Percentiles rank a stretch among this genome's conserved stretches.
Conservation (phyloP, 106 monocot species). For the Agapanthus africanus region DNA sequence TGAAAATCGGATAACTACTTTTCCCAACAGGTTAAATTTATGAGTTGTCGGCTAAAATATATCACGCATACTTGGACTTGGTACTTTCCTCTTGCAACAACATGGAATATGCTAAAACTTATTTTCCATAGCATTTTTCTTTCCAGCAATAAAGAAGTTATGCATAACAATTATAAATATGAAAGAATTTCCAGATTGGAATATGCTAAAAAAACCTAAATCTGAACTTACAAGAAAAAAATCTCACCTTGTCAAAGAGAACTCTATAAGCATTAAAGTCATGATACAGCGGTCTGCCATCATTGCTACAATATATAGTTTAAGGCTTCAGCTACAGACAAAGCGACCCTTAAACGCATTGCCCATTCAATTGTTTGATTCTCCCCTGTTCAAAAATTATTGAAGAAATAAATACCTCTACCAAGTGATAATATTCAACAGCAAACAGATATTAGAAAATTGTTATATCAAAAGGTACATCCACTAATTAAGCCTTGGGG, state of each 20-base stretch:
- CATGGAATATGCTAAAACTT: too few species aligned
- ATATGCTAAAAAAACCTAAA: not conserved
- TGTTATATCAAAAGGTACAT: too few species aligned
- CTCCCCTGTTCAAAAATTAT: conserved; percentile 41
- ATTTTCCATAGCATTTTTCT: not conserved
- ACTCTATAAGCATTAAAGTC: conserved; percentile 90
- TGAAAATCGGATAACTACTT: too few species aligned
- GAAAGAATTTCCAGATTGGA: not conserved
- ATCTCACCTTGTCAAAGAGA: conserved; percentile 82
- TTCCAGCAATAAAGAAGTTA: not conserved
- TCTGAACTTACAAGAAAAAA: conserved; percentile 2
- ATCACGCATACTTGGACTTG: too few species aligned
- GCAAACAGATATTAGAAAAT: too few species aligned
- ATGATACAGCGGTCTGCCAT: conserved; percentile 38
- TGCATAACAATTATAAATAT: not conserved
- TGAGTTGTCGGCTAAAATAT: too few species aligned
- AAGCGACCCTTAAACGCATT: conserved; percentile 36
- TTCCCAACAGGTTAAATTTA: too few species aligned
- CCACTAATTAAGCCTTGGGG: too few species aligned
- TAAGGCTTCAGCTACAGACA: conserved; percentile 32
- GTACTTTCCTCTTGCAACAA: too few species aligned
- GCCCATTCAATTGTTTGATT: conserved; percentile 61
- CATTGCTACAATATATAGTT: conserved; percentile 36
- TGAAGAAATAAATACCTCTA: too few species aligned
- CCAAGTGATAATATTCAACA: too few species aligned